Base-by-base conservation (phyloP, 2,329 filamentous ascomycete genomes). In the Pseudogymnoascus sp. region DNA sequence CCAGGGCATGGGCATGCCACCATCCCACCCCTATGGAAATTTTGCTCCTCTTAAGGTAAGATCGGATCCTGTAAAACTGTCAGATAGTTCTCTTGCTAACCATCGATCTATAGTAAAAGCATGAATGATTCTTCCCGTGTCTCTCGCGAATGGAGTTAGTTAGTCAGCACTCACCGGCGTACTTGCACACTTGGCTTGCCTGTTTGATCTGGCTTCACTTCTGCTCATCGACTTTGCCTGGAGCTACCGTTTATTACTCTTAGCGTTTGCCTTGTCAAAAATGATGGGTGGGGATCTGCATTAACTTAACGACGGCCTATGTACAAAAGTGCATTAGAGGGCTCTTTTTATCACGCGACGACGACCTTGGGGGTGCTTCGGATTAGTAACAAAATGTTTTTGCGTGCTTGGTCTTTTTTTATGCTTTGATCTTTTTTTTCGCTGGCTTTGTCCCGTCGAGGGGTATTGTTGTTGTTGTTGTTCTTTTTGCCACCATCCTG, bases 1-100 rank as follows among this genome's bases (percentile, higher is more conserved):
- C 75, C 86, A 86, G 63, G 82, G 83, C 67, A 88, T 88, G 84
- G 72, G 72, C 26, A 73, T 73, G 70, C 71, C 72, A 63, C 71
- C 71, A 37, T 63, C 67, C 31, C 69, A 74, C 57, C 71, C 71
- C 47, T 74, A 73, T 65, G 71, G 71, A n/a, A 67, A 71, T 57
- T 73, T 72, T 63, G 71, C 71, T 65, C 71, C 71, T 63, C 64
- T 74, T 63, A 72, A 74, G 69, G 73, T 72, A 69, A 69, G 47
- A 54, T 26, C 21, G 21, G 11, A 23, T 11, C 16, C n/a, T 61
- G n/a, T 37, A 4, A 18, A 14, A 39, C 14, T 57, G 18, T 36
- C 61, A 64, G 14, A 63, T 47, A 37, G 5, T n/a, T 14, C 0
- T 21, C 14, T 31, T 62, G 36, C 64, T 70, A 62, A 71, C 62